Percentiles rank a stretch among this genome's conserved stretches.
These are phyloP conservation scores for Pseudoneurospora amorphoporcata DNA, from an alignment of 495 filamentous ascomycete species.

Conservation along the genomic window DNA sequence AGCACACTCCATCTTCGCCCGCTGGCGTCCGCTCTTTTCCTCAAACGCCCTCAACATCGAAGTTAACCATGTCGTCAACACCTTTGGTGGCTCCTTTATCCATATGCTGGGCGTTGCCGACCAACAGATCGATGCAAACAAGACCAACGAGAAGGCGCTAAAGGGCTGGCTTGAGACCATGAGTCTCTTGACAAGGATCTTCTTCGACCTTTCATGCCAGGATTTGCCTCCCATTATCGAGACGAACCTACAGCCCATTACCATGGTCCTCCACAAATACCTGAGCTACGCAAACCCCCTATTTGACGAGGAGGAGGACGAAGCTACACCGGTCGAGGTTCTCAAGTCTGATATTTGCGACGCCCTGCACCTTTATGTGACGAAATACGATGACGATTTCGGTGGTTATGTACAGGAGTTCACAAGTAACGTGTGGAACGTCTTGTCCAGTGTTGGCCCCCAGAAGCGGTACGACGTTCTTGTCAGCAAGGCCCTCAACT, in stretches of 20 bases:
- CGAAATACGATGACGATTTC: constrained; percentile 93
- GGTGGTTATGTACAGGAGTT: constrained; percentile 66
- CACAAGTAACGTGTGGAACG: constrained; percentile 77
- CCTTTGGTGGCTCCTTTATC: constrained; percentile 74
- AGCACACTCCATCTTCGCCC: constrained; percentile 93
- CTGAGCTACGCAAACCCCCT: constrained; percentile 77
- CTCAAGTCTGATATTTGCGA: constrained; percentile 91
- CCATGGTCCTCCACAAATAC: constrained; percentile 79
- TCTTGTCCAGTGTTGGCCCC: constrained; percentile 74
- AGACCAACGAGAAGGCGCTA: constrained; percentile 60
- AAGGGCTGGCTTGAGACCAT: constrained; percentile 69
- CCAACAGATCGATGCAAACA: constrained; percentile 61
- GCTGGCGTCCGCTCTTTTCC: constrained; percentile 87
- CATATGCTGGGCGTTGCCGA: constrained; percentile 70
- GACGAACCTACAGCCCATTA: constrained; percentile 66
- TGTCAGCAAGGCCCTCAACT: constrained; percentile 89
- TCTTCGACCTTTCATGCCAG: constrained; percentile 93
- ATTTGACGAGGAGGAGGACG: constrained; percentile 73
- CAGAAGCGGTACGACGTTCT: constrained; percentile 91
- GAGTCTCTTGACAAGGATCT: constrained; percentile 76
- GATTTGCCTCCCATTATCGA: constrained; percentile 91
- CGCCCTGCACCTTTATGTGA: constrained; percentile 70
- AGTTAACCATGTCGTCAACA: constrained; percentile 83
- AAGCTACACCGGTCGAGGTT: constrained; percentile 71
- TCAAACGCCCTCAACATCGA: constrained; percentile 87